Conservation (phyloP, 2,329 filamentous ascomycete species). For the Botryotinia calthae region DNA sequence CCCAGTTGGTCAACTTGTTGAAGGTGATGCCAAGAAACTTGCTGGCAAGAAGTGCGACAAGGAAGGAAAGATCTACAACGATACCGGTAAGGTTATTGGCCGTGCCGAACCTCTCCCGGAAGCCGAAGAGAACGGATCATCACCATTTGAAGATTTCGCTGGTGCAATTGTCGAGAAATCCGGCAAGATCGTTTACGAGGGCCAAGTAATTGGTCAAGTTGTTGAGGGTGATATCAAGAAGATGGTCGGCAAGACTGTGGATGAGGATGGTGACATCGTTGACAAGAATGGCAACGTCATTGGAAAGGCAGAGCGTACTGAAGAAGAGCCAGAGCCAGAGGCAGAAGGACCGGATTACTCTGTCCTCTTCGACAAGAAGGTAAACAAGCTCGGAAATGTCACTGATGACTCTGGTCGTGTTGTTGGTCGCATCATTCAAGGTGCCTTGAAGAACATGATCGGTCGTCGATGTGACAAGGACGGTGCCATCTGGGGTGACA, state of each 20-base stretch:
- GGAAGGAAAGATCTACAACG: slow-evolving; percentile 69
- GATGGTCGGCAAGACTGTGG: slow-evolving; percentile 66
- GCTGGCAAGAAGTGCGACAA: slow-evolving; percentile 63
- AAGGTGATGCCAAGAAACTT: slow-evolving; percentile 64
- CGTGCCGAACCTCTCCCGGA: slow-evolving; percentile 63
- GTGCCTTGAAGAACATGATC: slow-evolving; percentile 60
- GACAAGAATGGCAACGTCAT: slow-evolving; percentile 68
- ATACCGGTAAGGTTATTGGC: slow-evolving; percentile 65
- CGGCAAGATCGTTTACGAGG: slow-evolving; percentile 52
- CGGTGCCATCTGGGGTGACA: slow-evolving; percentile 69
- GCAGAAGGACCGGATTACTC: slow-evolving; percentile 44
- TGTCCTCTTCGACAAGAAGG: slow-evolving; percentile 51
- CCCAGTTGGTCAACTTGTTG: slow-evolving; percentile 57
- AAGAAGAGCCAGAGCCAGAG: slow-evolving; percentile 34
- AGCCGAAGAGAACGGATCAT: slow-evolving; percentile 46
- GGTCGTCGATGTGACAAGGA: slow-evolving; percentile 63
- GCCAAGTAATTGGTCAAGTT: slow-evolving; percentile 55
- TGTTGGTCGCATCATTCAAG: slow-evolving; percentile 62
- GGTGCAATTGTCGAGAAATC: slow-evolving; percentile 52
- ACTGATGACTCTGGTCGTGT: slow-evolving; percentile 52
- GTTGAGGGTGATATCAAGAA: slow-evolving; percentile 62
- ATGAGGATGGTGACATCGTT: slow-evolving; percentile 78
- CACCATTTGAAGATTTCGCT: slow-evolving; percentile 59
- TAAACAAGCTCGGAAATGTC: slow-evolving; percentile 60
- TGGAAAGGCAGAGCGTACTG: slow-evolving; percentile 37